Evolutionary conservation across 148 eudicot genomes (phyloP), one percentile per base, ranked within the genome.

Genomic region (Nepenthes mirabilis): DNA sequence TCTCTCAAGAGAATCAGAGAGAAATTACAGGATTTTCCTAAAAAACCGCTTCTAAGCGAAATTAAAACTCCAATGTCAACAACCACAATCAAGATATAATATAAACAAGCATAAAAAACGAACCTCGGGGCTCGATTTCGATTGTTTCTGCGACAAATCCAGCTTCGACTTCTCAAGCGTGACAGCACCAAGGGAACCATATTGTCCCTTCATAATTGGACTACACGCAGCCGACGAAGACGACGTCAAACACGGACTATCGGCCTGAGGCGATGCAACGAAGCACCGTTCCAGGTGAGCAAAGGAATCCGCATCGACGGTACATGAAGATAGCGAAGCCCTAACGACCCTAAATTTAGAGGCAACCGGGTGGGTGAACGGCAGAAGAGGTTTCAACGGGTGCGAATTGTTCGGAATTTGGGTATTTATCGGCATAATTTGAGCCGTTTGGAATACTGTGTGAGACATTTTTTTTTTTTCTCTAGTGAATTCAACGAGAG

Each of bases 131-230:
- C 82, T 72, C 45, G 79, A 63, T 45, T 68, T 64, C 3, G 75
- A 68, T 65, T 83, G 79, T 69, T 81, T 79, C 72, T 75, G 80
- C 45, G 89, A 34, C 74, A 72, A 40, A 62, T 80, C 91, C 14
- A 85, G 82, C 73, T 85, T 88, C 36, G 93, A 70, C 59, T 85
- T 88, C 70, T 88, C 96, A 73, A 88, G 77, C 40, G 87, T 85
- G 35, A 79, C 91, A 33, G 80, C 74, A 32, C 85, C 82, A 64
- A 77, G 50, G 37, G 89, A 67, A 9, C 91, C 87, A 40, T 54
- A 88, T 68, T 80, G 59, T 1, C 76, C 82, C 76, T 83, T 81
- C 91, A 83, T 83, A 35, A 67, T 62, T 13, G 86, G 77, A 6
- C 72, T 77, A 36, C 33, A 50, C 50, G 48, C 61, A 10, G 70